A percentile compares a stretch with the other conserved stretches of the same genome.
phyloP scores from a whole-genome alignment of 495 filamentous ascomycete species.

The Aspergillus baeticus region DNA sequence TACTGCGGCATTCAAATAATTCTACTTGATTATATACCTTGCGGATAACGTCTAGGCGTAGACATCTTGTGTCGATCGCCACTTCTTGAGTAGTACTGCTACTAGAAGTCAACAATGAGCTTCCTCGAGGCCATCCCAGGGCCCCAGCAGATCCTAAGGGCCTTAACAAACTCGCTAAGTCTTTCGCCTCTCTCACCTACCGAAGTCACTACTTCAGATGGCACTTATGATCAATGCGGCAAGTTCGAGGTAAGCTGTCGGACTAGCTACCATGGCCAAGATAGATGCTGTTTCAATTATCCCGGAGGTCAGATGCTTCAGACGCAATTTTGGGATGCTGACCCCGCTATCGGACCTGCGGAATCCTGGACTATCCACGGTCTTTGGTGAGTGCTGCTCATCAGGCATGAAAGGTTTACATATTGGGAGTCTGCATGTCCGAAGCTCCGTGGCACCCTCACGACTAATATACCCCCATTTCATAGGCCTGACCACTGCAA shows the following conservation, averaged over 20 bases:
- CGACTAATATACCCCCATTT: not conserved
- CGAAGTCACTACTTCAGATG: slow-evolving; percentile 5
- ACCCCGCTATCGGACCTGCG: slow-evolving; percentile 65
- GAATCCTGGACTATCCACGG: slow-evolving; percentile 88
- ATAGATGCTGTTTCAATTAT: slow-evolving; percentile 81
- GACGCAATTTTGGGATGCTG: slow-evolving; percentile 86
- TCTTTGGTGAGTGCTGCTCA: slow-evolving; percentile 55
- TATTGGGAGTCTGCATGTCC: not conserved
- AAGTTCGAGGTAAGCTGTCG: slow-evolving; percentile 58
- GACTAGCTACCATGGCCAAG: slow-evolving; percentile 50
- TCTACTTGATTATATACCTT: not conserved
- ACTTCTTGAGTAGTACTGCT: not conserved
- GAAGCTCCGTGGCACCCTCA: not conserved
- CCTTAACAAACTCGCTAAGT: slow-evolving; percentile 33
- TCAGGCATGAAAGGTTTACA: not conserved
- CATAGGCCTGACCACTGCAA: slow-evolving; percentile 80
- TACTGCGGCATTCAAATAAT: too few species aligned
- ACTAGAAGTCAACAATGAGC: slow-evolving; percentile 1
- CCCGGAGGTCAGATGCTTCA: slow-evolving; percentile 76
- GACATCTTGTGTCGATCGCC: not conserved
- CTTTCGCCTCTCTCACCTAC: slow-evolving; percentile 25
- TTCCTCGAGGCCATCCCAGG: slow-evolving; percentile 32
- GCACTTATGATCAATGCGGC: slow-evolving; percentile 37
- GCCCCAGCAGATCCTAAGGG: slow-evolving; percentile 42
- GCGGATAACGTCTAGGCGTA: not conserved